Base-by-base conservation (phyloP, 1,139 yeast species). In the Suhomyces choctaworum region DNA sequence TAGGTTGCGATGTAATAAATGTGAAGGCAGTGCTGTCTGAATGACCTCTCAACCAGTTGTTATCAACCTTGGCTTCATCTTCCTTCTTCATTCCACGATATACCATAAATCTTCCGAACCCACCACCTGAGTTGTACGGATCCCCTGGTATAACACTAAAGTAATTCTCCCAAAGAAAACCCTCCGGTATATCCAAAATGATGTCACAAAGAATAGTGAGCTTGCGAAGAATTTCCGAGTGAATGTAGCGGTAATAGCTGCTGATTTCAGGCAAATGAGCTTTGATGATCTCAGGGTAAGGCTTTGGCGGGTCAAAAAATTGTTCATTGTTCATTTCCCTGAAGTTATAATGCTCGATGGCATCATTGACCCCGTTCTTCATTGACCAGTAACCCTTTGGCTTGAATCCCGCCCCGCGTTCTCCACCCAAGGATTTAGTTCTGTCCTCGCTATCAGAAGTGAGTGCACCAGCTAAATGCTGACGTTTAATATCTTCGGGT, bases 311-410 rank as follows among this genome's bases (percentile, higher is more conserved):
- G 17, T 46, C 42, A 30, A 56, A 52, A 16, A 60, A 53, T 5
- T 48, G 51, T 30, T 58, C 58, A 17, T 62, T 62, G 15, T 52
- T 47, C 39, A 66, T 51, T 36, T 66, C 63, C 40, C 68, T 56
- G 35, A 69, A 55, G 41, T 70, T 70, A 47, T 64, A 70, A 41
- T 62, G 67, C 32, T 57, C 70, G 37, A 70, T 69, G 9, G 66
- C 56, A 35, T 71, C 77, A 11, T 64, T 52, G 2, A 66, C 64
- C 1, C 67, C 68, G 37, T 68, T 63, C 23, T 66, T 60, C 56
- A 69, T 60, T 22, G 63, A 51, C 76, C 73, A 68, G 40, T 66
- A 66, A 0, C 71, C 72, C 40, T 52, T 60, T 20, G 78, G 78
- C 42, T 72, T 72, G 50, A 56, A 72, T 0, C 77, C 77, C 20